Evolutionary conservation across 2,329 filamentous ascomycete species (phyloP), one percentile per base, ranked within the genome.

Genomic region (Zarea fungicola): DNA sequence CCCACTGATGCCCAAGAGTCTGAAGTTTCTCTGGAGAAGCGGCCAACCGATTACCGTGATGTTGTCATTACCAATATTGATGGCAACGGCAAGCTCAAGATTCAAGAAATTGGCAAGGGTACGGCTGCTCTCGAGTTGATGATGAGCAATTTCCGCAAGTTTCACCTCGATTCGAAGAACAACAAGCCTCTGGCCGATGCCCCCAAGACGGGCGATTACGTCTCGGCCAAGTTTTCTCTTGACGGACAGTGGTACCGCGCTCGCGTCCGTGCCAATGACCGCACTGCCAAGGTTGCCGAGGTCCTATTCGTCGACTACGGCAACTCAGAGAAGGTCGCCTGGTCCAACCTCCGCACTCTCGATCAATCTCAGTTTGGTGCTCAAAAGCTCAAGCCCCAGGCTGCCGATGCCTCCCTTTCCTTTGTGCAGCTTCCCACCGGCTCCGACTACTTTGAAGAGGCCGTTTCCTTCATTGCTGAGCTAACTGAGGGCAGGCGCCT

Each of bases 201-300:
- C 18, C 92, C 93, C 53, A 96, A 96, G 76, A 82, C 89, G 1
- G 93, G 93, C 55, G 91, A 97, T 56, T 84, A 86, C 52, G 92
- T 99, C 22, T 87, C 92, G 2, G 92, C 92, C 60, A 87, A 88
- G 65, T 99, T 97, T 74, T 86, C 84, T 6, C 85, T 84, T 45
- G 93, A 99, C 63, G 82, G 85, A 52, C 83, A 93, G 58, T 99
- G 92, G 92, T 99, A 99, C 74, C 88, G 93, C 53, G 93, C 88
- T 26, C 86, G 85, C 53, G 83, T 99, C 53, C 85, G 91, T 54
- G 84, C 91, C 64, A 96, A 97, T 68, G 93, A 99, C 71, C 89
- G 93, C 54, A 80, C 91, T 8, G 85, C 84, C 61, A 89, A 93
- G 77, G 83, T 87, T 59, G 85, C 90, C 21, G 93, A 99, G 68